phyloP scores from a whole-genome alignment of 139 green algal species.

The Chloropicon primus region DNA sequence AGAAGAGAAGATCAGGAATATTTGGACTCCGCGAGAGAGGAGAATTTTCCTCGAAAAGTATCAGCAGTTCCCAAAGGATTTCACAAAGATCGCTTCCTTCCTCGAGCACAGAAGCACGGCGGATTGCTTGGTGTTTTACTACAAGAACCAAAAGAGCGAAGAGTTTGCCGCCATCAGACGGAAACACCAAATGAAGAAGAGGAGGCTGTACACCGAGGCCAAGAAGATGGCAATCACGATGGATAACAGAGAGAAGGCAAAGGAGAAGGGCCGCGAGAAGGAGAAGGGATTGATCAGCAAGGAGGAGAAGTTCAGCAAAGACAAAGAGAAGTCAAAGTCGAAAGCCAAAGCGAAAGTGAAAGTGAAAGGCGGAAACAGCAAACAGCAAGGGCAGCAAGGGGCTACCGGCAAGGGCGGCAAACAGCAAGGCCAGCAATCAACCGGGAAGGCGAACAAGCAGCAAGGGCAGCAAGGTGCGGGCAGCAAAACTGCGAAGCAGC shows the following conservation, averaged over 20 bases:
- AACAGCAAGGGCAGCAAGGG: background rate
- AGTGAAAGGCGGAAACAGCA: background rate
- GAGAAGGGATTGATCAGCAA: background rate
- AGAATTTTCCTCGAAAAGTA: constrained; percentile 78
- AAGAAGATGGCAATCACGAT: constrained; percentile 19
- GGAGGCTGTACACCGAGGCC: constrained; percentile 40
- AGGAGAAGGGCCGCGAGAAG: background rate
- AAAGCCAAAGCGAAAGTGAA: background rate
- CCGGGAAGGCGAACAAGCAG: background rate
- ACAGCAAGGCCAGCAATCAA: background rate
- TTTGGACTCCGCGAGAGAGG: constrained; percentile 64
- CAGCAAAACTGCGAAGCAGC: background rate
- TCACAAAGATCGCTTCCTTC: constrained; percentile 56
- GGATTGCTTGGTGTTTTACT: constrained; percentile 62
- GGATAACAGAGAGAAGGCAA: background rate
- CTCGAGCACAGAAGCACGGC: constrained; percentile 49
- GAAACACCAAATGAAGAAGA: constrained; percentile 83
- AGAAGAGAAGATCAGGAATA: constrained; percentile 12
- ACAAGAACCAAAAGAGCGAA: constrained; percentile 65
- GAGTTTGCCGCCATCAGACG: constrained; percentile 66
- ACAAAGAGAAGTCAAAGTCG: background rate
- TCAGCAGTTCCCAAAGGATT: constrained; percentile 63
- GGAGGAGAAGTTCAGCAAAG: background rate
- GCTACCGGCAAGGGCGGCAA: background rate
- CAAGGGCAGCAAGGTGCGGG: background rate